Conservation (phyloP, 2,329 filamentous ascomycete species). For the Chalaropsis thielavioides region DNA sequence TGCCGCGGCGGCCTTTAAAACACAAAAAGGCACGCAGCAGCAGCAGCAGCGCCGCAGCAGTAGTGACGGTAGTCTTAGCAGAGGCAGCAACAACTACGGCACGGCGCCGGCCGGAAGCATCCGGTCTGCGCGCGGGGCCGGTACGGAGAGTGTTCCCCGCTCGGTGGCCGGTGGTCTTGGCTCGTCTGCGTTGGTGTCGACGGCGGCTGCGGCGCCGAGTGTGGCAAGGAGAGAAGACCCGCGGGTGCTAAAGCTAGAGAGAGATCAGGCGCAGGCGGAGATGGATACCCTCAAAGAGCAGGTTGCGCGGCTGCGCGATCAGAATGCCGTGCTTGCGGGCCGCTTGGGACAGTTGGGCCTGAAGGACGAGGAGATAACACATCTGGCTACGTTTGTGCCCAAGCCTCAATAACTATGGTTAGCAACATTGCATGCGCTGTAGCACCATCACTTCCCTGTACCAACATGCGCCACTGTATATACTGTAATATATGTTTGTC, state of each 20-base stretch:
- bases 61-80: conserved; percentile 21
- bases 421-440: not conserved
- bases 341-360: conserved; percentile 33
- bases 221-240: not conserved
- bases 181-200: not conserved
- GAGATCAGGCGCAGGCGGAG: conserved; percentile 38
- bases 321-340: conserved; percentile 45
- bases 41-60: conserved; percentile 45
- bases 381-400: not conserved
- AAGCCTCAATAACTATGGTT: not conserved
- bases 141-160: not conserved
- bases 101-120: not conserved
- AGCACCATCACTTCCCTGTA: not conserved
- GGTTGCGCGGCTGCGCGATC: conserved; percentile 40
- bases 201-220: not conserved
- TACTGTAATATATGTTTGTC: not conserved
- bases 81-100: not conserved
- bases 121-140: not conserved
- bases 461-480: not conserved
- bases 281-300: conserved; percentile 38
- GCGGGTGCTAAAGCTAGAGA: conserved; percentile 16
- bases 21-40: conserved; percentile 46
- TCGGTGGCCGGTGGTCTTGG: not conserved
- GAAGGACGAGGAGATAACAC: conserved; percentile 11
- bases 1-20: not conserved